Evolutionary conservation across 139 green algal species (phyloP), one percentile per base, ranked within the genome.

Genomic region (Chlorella sorokiniana): DNA sequence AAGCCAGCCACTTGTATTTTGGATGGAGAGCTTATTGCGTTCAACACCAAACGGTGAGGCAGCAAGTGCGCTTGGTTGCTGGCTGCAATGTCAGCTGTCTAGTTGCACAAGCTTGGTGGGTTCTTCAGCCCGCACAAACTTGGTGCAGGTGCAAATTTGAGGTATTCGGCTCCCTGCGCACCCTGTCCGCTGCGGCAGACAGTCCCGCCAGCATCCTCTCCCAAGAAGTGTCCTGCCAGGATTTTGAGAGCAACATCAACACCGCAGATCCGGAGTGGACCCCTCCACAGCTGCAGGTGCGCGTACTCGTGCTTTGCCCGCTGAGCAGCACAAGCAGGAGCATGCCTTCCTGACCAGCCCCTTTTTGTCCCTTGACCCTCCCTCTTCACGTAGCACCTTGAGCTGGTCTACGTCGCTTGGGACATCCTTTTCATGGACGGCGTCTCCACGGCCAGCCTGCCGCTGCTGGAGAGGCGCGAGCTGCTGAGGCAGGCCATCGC

Each of bases 401-500:
- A 93, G 78, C 29, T 95, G 1, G 73, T 92, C 4, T 95, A 94
- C 72, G 74, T 97, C 1, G 86, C 81, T 11, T 98, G 95, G 79
- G 94, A 98, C 82, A 85, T 98, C 22, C 86, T 98, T 9, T 96
- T 92, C 81, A 18, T 80, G 0, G 65, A 83, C 8, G 81, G 86
- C 48, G 38, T 80, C 42, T 72, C 16, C 20, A 81, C 88, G 45
- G 85, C 79, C 59, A 76, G 86, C 72, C 62, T 69, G 38, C 83
- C 88, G 33, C 81, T 93, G 37, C 44, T 33, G 72, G 88, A 96
- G 77, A 87, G 93, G 10, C 91, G 92, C 29, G 29, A 82, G 9
- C 37, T 94, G 45, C 83, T 96, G 42, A 78, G 78, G 25, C 27
- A 51, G 7, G 62, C 38, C 1, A 8, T 78, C 31, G 8, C 52